Conservation (phyloP, 2,329 filamentous ascomycete genomes). For the Ophiostoma australiae region DNA sequence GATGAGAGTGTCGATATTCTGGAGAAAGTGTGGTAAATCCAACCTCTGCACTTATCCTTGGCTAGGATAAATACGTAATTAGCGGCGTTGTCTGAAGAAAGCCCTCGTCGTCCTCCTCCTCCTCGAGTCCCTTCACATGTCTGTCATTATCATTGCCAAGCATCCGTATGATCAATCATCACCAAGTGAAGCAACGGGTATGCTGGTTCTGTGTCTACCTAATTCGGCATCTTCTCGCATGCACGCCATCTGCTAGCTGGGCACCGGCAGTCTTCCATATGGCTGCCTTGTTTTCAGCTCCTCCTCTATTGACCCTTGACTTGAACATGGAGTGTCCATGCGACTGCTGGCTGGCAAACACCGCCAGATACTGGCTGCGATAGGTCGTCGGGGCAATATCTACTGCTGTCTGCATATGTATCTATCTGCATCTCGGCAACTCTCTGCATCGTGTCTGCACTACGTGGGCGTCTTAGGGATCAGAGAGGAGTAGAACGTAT, state of each 20-base stretch:
- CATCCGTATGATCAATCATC: background rate
- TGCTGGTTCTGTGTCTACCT: background rate
- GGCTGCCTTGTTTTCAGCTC: constrained; percentile 3
- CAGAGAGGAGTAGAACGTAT: background rate
- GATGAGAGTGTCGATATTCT: background rate
- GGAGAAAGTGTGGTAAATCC: background rate
- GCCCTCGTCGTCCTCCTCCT: background rate
- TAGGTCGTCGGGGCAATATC: background rate
- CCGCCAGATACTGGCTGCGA: background rate
- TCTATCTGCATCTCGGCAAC: constrained; percentile 3
- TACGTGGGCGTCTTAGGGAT: constrained; percentile 6
- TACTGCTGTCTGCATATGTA: background rate
- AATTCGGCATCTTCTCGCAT: background rate
- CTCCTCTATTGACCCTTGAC: background rate
- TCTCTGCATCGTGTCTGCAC: background rate
- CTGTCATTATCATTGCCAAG: background rate
- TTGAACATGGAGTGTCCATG: background rate
- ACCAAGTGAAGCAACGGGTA: too few species aligned
- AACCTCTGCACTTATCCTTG: too few species aligned
- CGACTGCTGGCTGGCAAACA: background rate
- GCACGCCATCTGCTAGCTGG: background rate
- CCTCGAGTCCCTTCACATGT: background rate
- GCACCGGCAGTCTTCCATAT: background rate
- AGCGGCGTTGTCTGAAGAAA: background rate
- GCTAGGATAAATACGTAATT: too few species aligned